Evolutionary conservation across 108 stramenopile genomes (phyloP).

Genomic region (Conticribra weissflogii): DNA sequence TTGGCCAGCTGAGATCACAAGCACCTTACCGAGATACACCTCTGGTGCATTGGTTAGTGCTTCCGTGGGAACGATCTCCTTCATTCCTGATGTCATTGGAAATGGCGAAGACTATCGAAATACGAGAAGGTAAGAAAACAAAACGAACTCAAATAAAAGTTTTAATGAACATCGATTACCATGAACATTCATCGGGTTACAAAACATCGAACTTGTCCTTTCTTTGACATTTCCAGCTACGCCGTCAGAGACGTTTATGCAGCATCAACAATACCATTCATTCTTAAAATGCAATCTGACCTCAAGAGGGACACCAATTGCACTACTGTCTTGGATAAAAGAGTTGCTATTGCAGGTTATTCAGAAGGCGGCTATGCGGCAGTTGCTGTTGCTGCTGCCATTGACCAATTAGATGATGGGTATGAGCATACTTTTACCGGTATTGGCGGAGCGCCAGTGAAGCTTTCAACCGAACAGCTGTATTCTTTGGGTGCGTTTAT

Average conservation of each 20-base stretch:
- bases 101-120: conserved; percentile 15
- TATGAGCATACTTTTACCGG: conserved; percentile 14
- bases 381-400: conserved; percentile 4
- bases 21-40: background rate
- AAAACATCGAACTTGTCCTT: too few relatives aligned
- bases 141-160: background rate
- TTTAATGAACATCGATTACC: too few relatives aligned
- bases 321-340: conserved; percentile 12
- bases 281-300: conserved; percentile 5
- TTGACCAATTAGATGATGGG: conserved; percentile 15
- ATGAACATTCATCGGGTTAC: too few relatives aligned
- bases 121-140: background rate
- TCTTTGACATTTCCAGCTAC: too few relatives aligned
- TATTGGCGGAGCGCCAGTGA: conserved; percentile 10
- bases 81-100: conserved; percentile 12
- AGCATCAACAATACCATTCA: conserved; percentile 15
- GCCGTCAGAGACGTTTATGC: conserved; percentile 4
- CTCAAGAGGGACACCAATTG: background rate
- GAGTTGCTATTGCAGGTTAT: conserved; percentile 12
- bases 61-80: conserved; percentile 2
- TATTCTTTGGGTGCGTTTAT: background rate
- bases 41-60: background rate
- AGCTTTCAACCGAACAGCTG: conserved; percentile 3
- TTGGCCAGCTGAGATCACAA: background rate
- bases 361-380: conserved; percentile 6